Base-by-base conservation (phyloP, 306 rosid species). In the Malus asiatica region DNA sequence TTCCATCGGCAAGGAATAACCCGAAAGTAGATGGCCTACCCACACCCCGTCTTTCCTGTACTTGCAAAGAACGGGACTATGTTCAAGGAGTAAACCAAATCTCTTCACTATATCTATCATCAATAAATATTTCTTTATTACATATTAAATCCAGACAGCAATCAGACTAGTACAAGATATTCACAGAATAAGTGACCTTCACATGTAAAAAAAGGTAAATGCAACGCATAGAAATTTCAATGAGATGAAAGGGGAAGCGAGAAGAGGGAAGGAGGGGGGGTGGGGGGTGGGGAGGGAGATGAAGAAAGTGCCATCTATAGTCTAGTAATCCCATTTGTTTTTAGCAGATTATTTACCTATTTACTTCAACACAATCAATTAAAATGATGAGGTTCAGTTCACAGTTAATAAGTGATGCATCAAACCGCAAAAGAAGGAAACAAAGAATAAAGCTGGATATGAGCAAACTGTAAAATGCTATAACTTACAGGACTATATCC, bases 11-110 rank as follows among this genome's bases (percentile, higher is more conserved):
- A 95, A 55, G 40, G 97, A 83, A 87, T 95, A 95, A 77, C 97
- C 97, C 25, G 99, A 92, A 38, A 95, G 95, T 62, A 95, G 89
- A 89, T 95, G 99, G 80, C 97, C 97, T 68, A 89, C 97, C 99
- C 97, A 95, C 51, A 95, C 96, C 79, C 84, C 86, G n/a, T 86
- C 93, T 86, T 90, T 95, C 90, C 97, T 95, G 70, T 42, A 70
- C 69, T 78, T 40, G 72, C 52, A 84, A 66, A 77, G 32, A 29
- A 77, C 8, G 61, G 10, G 66, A 25, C 8, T 57, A 10, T 42
- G 53, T 69, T 63, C 57, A 58, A 14, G 29, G 62, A 58, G 42
- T 32, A 60, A 15, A 55, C 35, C 66, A 53, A 63, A 27, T 13
- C 58, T 46, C 22, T 25, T 40, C 40, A 33, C 70, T 19, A 55